These are phyloP conservation scores for Rhizopus arrhizus DNA, from an alignment of 371 early-diverging fungal genomes.

Conservation along the genomic window DNA sequence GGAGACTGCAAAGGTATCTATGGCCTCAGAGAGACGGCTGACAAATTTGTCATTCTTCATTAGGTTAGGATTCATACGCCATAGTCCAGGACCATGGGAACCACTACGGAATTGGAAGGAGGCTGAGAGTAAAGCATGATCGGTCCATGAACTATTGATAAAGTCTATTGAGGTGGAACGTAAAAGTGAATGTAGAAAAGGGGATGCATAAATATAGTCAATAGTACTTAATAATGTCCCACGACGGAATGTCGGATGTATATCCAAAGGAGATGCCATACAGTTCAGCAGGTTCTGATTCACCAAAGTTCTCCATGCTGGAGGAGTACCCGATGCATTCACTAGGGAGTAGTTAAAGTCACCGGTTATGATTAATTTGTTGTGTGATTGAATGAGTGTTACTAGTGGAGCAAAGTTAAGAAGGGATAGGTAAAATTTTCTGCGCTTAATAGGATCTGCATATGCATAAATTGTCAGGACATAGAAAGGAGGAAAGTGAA, in stretches of 20 bases:
- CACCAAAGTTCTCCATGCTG: not conserved
- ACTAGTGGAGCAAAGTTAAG: not conserved
- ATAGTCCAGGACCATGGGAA: too few relatives aligned
- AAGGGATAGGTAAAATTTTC: not conserved
- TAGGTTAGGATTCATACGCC: too few relatives aligned
- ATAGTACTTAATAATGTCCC: too few relatives aligned
- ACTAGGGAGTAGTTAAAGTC: conserved; percentile 14
- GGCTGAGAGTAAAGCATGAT: conserved; percentile 8
- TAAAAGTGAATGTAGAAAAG: too few relatives aligned
- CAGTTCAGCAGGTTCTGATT: not conserved
- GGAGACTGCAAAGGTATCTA: too few relatives aligned
- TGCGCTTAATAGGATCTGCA: not conserved
- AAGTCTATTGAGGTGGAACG: too few relatives aligned
- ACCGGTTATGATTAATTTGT: conserved; percentile 2
- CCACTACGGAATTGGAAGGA: not conserved
- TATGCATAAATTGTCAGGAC: conserved; percentile 8
- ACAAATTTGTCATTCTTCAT: too few relatives aligned
- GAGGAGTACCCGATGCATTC: not conserved
- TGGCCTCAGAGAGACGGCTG: too few relatives aligned
- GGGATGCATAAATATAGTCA: too few relatives aligned
- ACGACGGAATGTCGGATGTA: too few relatives aligned
- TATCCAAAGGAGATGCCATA: not conserved
- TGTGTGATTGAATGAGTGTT: too few relatives aligned
- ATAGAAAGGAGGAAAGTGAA: not conserved
- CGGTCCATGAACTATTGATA: conserved; percentile 10